phyloP scores from a whole-genome alignment of 2,329 filamentous ascomycete species.

The Nannizzia gypsea region DNA sequence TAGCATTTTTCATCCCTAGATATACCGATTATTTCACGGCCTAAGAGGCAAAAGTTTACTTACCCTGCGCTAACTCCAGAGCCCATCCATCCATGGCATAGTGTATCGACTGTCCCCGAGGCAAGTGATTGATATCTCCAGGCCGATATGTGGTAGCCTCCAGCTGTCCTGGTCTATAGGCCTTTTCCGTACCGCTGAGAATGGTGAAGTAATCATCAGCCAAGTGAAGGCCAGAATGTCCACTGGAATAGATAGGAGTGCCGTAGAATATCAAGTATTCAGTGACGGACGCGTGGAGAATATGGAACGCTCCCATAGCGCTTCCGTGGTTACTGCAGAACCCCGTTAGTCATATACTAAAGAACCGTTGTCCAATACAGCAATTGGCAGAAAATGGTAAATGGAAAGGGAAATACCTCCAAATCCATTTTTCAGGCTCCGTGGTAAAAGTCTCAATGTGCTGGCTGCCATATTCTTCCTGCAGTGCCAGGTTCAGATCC shows the following conservation, averaged over 20 bases:
- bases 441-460: slow-evolving; percentile 9
- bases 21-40: not conserved
- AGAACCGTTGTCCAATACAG: not conserved
- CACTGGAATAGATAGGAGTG: slow-evolving; percentile 71
- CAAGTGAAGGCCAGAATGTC: slow-evolving; percentile 77
- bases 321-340: slow-evolving; percentile 8
- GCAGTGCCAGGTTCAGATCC: slow-evolving; percentile 10
- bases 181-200: slow-evolving; percentile 62
- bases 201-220: slow-evolving; percentile 95
- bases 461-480: slow-evolving; percentile 10
- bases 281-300: slow-evolving; percentile 71
- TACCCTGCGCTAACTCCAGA: slow-evolving; percentile 58
- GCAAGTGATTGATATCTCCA: slow-evolving; percentile 61
- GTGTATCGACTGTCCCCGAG: slow-evolving; percentile 62
- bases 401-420: slow-evolving; percentile 35
- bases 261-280: slow-evolving; percentile 84
- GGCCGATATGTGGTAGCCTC: slow-evolving; percentile 57
- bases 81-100: slow-evolving; percentile 77
- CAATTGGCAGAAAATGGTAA: not conserved
- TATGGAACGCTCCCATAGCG: slow-evolving; percentile 57
- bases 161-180: slow-evolving; percentile 58
- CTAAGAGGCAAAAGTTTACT: not conserved
- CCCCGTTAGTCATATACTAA: not conserved
- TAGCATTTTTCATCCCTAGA: slow-evolving; percentile 26
- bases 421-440: slow-evolving; percentile 62